Conservation (phyloP, 306 rosid genomes). For the Luffa aegyptiaca region DNA sequence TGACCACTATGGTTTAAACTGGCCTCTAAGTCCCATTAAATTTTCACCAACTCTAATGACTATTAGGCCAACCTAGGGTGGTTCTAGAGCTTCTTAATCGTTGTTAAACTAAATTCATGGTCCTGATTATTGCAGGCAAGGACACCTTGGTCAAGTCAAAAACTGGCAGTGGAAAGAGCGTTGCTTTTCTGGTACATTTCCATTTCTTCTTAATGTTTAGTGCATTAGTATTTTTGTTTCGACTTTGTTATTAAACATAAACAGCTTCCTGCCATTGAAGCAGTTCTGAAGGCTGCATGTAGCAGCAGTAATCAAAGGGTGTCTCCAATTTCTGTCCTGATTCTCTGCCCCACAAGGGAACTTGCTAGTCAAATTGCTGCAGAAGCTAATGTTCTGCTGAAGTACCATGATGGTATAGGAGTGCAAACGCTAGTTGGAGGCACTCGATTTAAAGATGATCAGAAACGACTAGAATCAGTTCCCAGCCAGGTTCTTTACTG, state of each 20-base stretch:
- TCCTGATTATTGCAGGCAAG: conserved; percentile 36
- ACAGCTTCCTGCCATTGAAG: conserved; percentile 99
- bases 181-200: conserved; percentile 72
- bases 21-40: neutral
- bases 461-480: conserved; percentile 68
- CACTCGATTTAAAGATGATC: conserved; percentile 77
- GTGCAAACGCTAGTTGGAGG: conserved; percentile 92
- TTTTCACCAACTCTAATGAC: neutral
- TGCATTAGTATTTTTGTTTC: conserved; percentile 9
- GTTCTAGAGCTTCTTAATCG: neutral
- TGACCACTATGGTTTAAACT: neutral
- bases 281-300: conserved; percentile 70
- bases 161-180: conserved; percentile 90
- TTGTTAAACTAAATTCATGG: neutral
- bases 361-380: conserved; percentile 93
- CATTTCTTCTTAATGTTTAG: conserved; percentile 9
- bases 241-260: conserved; percentile 38
- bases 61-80: neutral
- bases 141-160: conserved; percentile 88
- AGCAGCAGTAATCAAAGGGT: conserved; percentile 40
- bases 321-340: conserved; percentile 62
- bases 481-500: conserved; percentile 70
- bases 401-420: conserved; percentile 67
- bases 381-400: conserved; percentile 63
- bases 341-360: conserved; percentile 93